phyloP scores from a whole-genome alignment of 2,329 filamentous ascomycete genomes.

The Leptodontidium sp. region DNA sequence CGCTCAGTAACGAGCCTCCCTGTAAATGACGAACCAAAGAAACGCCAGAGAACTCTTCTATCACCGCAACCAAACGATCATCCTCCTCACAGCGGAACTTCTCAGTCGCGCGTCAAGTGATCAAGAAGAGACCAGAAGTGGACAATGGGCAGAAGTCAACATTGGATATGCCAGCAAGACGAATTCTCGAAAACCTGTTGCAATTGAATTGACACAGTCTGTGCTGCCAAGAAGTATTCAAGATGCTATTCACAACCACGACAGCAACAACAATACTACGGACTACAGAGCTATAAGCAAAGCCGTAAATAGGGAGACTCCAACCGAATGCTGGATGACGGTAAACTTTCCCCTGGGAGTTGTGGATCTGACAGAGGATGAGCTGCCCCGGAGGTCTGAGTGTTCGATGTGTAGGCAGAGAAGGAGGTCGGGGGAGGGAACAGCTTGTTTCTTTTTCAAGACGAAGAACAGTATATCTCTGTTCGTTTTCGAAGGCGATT shows the following conservation, averaged over 20 bases:
- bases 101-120: too few species aligned
- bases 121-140: too few species aligned
- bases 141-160: too few species aligned
- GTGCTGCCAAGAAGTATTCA: background rate
- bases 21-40: too few species aligned
- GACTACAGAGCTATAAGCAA: background rate
- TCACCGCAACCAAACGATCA: too few species aligned
- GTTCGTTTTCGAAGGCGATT: background rate
- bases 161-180: background rate
- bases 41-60: too few species aligned
- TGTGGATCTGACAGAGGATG: background rate
- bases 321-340: background rate
- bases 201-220: background rate
- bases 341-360: background rate
- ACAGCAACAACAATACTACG: background rate
- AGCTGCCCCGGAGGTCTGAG: background rate
- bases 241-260: background rate
- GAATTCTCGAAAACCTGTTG: background rate
- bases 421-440: background rate
- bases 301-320: background rate
- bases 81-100: too few species aligned
- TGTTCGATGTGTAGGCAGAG: background rate
- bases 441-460: background rate
- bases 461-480: background rate
- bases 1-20: too few species aligned